Percentiles rank a stretch among this genome's conserved stretches.
phyloP scores from a whole-genome alignment of 169 alveolate genomes.

The Cyclospora cayetanensis region DNA sequence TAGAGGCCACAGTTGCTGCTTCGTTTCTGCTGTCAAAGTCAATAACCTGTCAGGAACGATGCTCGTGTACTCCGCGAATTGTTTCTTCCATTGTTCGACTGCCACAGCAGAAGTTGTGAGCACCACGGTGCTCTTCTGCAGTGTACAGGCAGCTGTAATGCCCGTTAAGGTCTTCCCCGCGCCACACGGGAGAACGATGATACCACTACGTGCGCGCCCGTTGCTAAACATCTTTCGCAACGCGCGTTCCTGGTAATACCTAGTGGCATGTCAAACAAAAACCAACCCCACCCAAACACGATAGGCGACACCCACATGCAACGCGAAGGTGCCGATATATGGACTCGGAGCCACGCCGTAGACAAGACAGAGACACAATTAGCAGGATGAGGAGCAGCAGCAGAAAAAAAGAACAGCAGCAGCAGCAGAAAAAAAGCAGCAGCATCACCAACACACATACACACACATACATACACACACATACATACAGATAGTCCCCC shows the following conservation, averaged over 20 bases:
- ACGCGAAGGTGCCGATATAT: background rate
- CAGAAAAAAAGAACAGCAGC: background rate
- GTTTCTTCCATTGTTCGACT: conserved; percentile 93
- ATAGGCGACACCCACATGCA: background rate
- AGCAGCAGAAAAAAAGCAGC: background rate
- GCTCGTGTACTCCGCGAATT: conserved; percentile 90
- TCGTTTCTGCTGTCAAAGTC: conserved; percentile 95
- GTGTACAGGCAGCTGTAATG: conserved; percentile 97
- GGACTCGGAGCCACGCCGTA: background rate
- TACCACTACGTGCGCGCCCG: conserved; percentile 98
- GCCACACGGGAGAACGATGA: conserved; percentile 99
- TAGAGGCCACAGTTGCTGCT: conserved; percentile 89
- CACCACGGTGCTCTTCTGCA: conserved; percentile 94
- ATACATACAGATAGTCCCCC: background rate
- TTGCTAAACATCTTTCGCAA: conserved; percentile 97
- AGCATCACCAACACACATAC: background rate
- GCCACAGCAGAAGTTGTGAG: conserved; percentile 84
- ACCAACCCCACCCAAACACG: background rate
- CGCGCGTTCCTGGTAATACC: conserved; percentile 93
- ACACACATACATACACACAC: background rate
- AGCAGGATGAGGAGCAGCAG: background rate
- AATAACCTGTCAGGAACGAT: conserved; percentile 89
- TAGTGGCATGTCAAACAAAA: too few relatives aligned
- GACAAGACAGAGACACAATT: background rate
- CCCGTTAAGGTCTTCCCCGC: conserved; percentile 99